Evolutionary conservation across 352 stramenopile genomes (phyloP).

Genomic region (Thraustotheca clavata): DNA sequence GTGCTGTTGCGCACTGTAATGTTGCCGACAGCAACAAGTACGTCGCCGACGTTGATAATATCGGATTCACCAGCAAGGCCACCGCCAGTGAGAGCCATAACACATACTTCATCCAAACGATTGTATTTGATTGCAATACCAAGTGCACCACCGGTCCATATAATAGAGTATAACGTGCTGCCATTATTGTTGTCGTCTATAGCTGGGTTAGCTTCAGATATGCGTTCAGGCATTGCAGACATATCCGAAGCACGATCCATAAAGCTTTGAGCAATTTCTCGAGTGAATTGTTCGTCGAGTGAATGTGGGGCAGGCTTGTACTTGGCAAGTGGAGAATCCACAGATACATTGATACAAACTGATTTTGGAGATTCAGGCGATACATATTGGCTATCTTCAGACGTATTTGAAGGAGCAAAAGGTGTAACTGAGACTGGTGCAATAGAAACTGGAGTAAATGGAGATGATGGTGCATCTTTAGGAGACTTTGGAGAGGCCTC

Average conservation of each 20-base stretch:
- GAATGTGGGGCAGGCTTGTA: too few species aligned
- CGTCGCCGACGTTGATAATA: slow-evolving; percentile 18
- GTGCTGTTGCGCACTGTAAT: slow-evolving; percentile 5
- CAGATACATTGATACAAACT: too few species aligned
- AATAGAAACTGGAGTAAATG: too few species aligned
- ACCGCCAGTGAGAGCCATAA: slow-evolving; percentile 20
- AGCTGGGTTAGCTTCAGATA: neutral
- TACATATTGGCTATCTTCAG: too few species aligned
- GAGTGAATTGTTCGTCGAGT: too few species aligned
- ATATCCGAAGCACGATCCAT: neutral
- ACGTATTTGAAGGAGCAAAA: too few species aligned
- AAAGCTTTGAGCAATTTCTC: too few species aligned
- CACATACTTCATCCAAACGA: slow-evolving; percentile 14
- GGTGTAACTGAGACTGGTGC: too few species aligned
- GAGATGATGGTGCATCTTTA: too few species aligned
- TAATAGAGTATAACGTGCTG: slow-evolving; percentile 44
- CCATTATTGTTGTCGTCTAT: neutral
- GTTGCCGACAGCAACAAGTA: slow-evolving; percentile 11
- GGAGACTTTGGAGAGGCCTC: too few species aligned
- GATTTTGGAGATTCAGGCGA: too few species aligned
- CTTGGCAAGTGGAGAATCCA: too few species aligned
- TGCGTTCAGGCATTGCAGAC: neutral
- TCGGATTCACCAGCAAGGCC: slow-evolving; percentile 15
- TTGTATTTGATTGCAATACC: slow-evolving; percentile 71
- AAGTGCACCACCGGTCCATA: slow-evolving; percentile 69